These are phyloP conservation scores for Leccinum barrowsii DNA, from an alignment of 768 basidiomycete species.

Conservation along the genomic window DNA sequence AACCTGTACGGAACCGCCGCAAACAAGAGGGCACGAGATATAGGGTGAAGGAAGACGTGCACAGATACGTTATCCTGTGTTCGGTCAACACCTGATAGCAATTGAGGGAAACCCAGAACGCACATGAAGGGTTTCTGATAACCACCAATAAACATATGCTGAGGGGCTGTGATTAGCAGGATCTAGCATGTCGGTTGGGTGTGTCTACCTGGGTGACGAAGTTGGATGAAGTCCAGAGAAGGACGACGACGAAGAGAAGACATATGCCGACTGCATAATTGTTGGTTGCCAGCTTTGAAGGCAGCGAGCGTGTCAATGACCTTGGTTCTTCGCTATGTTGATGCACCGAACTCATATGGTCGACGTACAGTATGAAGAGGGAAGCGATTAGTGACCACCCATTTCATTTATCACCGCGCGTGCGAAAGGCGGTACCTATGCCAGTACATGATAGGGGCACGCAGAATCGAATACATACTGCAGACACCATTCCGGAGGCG, in stretches of 20 bases:
- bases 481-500: too few species aligned
- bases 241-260: conserved; percentile 69
- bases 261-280: conserved; percentile 59
- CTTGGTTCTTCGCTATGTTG: conserved; percentile 12
- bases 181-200: background rate
- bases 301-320: conserved; percentile 5
- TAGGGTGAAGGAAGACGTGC: conserved; percentile 82
- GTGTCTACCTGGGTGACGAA: conserved; percentile 74
- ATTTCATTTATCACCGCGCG: background rate
- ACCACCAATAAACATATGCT: conserved; percentile 58
- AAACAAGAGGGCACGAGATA: conserved; percentile 69
- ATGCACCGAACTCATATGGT: conserved; percentile 17
- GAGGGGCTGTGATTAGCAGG: conserved; percentile 7
- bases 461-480: too few species aligned
- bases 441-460: background rate
- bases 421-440: conserved; percentile 7
- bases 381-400: background rate
- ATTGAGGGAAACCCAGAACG: conserved; percentile 19
- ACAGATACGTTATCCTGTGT: conserved; percentile 80
- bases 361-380: background rate
- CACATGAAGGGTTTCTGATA: conserved; percentile 91
- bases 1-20: conserved; percentile 24
- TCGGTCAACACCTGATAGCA: conserved; percentile 2
- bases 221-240: conserved; percentile 87
- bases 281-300: conserved; percentile 11